Evolutionary conservation across 139 green algal genomes (phyloP).

Genomic region (Asterochloris sp.): DNA sequence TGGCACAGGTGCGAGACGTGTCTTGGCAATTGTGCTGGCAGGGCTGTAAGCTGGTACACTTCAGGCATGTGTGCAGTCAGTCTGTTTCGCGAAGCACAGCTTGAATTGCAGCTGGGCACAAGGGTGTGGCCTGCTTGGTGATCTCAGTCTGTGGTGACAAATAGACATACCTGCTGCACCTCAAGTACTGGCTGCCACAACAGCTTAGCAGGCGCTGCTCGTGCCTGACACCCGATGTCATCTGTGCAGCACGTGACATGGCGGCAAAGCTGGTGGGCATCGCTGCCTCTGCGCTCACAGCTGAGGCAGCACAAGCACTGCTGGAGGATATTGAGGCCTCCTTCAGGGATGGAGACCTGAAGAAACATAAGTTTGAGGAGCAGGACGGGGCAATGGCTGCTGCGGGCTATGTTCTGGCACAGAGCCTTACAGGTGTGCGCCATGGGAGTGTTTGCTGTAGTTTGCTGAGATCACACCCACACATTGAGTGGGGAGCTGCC

Average conservation of each 20-base stretch:
- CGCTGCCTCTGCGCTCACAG: slow-evolving; percentile 13
- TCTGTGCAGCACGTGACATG: slow-evolving; percentile 31
- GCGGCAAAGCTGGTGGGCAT: slow-evolving; percentile 63
- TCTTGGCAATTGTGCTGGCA: background rate
- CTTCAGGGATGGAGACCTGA: slow-evolving; percentile 5
- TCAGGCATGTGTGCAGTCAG: too few relatives aligned
- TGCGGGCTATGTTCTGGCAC: slow-evolving; percentile 51
- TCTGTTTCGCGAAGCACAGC: too few relatives aligned
- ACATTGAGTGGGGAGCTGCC: too few relatives aligned
- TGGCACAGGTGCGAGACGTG: slow-evolving; percentile 8
- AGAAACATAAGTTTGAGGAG: slow-evolving; percentile 27
- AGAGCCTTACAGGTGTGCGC: slow-evolving; percentile 19
- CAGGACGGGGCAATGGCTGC: slow-evolving; percentile 39
- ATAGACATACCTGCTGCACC: too few relatives aligned
- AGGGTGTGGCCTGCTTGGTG: too few relatives aligned
- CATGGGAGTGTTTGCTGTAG: too few relatives aligned
- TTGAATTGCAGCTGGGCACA: too few relatives aligned
- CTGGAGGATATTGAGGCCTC: slow-evolving; percentile 27
- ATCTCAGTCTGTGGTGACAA: too few relatives aligned
- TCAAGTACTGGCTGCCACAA: too few relatives aligned
- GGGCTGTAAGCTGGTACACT: too few relatives aligned
- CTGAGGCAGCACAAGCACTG: slow-evolving; percentile 20
- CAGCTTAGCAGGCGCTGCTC: too few relatives aligned
- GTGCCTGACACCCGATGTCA: background rate
- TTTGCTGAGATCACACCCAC: too few relatives aligned